Evolutionary conservation across 495 filamentous ascomycete genomes (phyloP).

Genomic region (Daldinia caldariorum): DNA sequence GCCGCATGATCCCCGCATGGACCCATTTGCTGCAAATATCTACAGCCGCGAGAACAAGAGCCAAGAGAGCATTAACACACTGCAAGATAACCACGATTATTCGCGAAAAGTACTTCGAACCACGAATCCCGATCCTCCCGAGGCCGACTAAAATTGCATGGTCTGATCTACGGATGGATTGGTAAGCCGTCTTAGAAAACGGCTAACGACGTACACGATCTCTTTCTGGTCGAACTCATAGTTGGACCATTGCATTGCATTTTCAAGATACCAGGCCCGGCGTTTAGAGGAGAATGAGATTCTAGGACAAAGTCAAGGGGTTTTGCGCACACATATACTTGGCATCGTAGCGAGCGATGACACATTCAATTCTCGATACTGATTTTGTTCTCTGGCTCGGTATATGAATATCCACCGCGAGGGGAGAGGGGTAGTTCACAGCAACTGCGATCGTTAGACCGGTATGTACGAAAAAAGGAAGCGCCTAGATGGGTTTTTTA

Average conservation of each 20-base stretch:
- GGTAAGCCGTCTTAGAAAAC: conserved; percentile 22
- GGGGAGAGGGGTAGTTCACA: conserved; percentile 20
- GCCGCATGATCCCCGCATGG: conserved; percentile 65
- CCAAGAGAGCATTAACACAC: conserved; percentile 63
- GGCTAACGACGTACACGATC: conserved; percentile 45
- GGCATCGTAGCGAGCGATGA: conserved; percentile 34
- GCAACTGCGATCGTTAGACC: conserved; percentile 28
- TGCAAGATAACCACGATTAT: conserved; percentile 67
- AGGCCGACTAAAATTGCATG: conserved; percentile 35
- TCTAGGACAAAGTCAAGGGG: conserved; percentile 36
- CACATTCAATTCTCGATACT: conserved; percentile 37
- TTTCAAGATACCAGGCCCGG: conserved; percentile 56
- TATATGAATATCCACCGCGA: conserved; percentile 36
- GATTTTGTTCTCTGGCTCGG: conserved; percentile 28
- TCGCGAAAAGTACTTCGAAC: conserved; percentile 64
- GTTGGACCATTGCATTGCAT: conserved; percentile 50
- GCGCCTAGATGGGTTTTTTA: conserved; percentile 36
- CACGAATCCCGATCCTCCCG: conserved; percentile 61
- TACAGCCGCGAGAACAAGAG: conserved; percentile 61
- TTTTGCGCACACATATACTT: conserved; percentile 40
- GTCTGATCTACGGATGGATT: conserved; percentile 10
- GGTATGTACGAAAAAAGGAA: conserved; percentile 36
- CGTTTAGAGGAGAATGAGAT: conserved; percentile 50
- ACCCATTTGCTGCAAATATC: conserved; percentile 59
- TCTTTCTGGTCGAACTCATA: conserved; percentile 34